Conservation (phyloP, 2,329 filamentous ascomycete species). For the Neonectria coccinea region DNA sequence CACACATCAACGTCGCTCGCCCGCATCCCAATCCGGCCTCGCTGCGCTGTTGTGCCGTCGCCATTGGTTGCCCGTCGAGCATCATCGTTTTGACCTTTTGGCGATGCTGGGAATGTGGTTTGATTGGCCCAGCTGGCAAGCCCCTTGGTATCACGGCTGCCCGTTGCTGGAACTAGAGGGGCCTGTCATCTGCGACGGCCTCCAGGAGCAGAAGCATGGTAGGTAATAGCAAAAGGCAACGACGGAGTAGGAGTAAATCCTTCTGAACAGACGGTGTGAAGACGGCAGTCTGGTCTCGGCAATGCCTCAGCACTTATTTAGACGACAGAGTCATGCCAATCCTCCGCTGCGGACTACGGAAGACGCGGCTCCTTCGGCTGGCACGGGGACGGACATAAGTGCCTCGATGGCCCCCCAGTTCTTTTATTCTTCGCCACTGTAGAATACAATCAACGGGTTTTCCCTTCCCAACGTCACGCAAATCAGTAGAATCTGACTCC, state of each 20-base stretch:
- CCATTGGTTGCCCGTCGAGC: slow-evolving; percentile 5
- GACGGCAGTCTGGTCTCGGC: neutral
- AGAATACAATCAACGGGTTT: neutral
- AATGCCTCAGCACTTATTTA: neutral
- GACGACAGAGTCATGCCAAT: neutral
- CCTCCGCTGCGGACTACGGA: slow-evolving; percentile 11
- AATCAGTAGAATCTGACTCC: neutral
- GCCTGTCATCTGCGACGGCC: neutral
- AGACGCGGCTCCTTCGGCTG: slow-evolving; percentile 29
- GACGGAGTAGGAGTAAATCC: neutral
- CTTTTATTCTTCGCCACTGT: slow-evolving; percentile 3
- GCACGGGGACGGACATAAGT: slow-evolving; percentile 24
- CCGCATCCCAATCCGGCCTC: neutral
- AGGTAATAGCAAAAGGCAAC: neutral
- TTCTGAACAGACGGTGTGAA: neutral
- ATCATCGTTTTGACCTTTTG: slow-evolving; percentile 20
- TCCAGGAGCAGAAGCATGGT: slow-evolving; percentile 3
- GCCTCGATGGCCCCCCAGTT: slow-evolving; percentile 22
- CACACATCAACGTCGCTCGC: neutral
- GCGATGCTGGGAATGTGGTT: neutral
- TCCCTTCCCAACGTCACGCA: slow-evolving; percentile 15
- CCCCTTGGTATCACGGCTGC: slow-evolving; percentile 14
- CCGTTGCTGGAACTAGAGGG: slow-evolving; percentile 8
- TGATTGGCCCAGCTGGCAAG: slow-evolving; percentile 26
- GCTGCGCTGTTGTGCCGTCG: neutral